Percentiles rank a stretch among this genome's conserved stretches.
phyloP scores from a whole-genome alignment of 768 basidiomycete species.

The Chalciporus piperatus region DNA sequence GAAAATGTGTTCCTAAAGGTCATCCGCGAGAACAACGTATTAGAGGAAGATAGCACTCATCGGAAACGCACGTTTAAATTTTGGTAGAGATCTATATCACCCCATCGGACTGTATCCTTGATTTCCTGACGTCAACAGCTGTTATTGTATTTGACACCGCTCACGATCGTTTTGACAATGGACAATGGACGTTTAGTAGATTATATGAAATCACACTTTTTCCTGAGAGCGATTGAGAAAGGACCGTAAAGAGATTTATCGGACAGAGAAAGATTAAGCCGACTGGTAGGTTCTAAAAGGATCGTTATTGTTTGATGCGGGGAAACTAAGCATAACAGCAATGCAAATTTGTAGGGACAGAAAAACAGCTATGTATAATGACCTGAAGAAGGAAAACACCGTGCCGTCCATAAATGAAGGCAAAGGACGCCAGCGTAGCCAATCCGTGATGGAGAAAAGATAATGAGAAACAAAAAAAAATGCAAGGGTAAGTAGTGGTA shows the following conservation, averaged over 20 bases:
- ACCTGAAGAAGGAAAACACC: slow-evolving; percentile 22
- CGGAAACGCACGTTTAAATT: slow-evolving; percentile 7
- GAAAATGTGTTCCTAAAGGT: slow-evolving; percentile 76
- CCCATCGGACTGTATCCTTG: neutral
- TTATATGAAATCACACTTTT: slow-evolving; percentile 3
- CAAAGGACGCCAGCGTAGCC: slow-evolving; percentile 24
- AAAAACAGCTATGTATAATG: slow-evolving; percentile 25
- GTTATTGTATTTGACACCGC: neutral
- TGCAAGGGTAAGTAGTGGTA: slow-evolving; percentile 19
- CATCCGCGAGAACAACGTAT: slow-evolving; percentile 57
- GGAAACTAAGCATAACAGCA: slow-evolving; percentile 25
- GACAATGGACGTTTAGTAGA: neutral
- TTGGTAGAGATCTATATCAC: neutral
- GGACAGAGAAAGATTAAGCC: slow-evolving; percentile 21
- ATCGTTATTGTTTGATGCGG: slow-evolving; percentile 26
- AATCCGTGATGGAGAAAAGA: slow-evolving; percentile 15
- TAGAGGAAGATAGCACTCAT: slow-evolving; percentile 41
- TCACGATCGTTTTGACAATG: neutral
- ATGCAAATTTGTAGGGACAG: slow-evolving; percentile 31
- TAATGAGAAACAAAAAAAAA: slow-evolving; percentile 9
- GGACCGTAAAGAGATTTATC: slow-evolving; percentile 3
- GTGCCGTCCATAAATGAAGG: slow-evolving; percentile 26
- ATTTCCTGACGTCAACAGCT: neutral
- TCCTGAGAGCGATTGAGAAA: slow-evolving; percentile 2
- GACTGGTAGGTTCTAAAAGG: slow-evolving; percentile 22